Evolutionary conservation across 257 asterid genomes (phyloP).

Genomic region (Solanum dulcamara): DNA sequence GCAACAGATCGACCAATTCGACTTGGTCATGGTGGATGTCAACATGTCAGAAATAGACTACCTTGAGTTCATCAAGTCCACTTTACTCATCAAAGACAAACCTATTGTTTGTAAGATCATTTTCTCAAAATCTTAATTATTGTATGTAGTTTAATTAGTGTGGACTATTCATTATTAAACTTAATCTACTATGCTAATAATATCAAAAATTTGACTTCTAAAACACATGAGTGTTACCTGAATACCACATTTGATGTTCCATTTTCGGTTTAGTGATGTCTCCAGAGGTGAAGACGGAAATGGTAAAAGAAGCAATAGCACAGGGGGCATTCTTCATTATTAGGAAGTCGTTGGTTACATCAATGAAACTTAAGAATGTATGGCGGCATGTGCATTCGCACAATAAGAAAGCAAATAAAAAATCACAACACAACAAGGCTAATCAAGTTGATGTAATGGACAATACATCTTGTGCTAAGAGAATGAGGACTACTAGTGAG

Average conservation of each 20-base stretch:
- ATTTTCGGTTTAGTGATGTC: slow-evolving; percentile 15
- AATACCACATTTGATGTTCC: not conserved
- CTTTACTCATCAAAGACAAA: not conserved
- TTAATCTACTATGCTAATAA: not conserved
- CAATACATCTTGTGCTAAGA: not conserved
- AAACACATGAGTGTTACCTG: not conserved
- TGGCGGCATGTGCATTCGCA: slow-evolving; percentile 24
- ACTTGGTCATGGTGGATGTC: slow-evolving; percentile 24
- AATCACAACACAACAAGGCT: not conserved
- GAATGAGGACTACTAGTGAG: not conserved
- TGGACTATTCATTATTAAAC: not conserved
- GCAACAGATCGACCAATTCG: slow-evolving; percentile 16
- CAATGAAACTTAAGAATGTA: slow-evolving; percentile 18
- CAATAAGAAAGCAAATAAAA: not conserved
- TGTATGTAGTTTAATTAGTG: not conserved
- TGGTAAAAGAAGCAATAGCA: slow-evolving; percentile 17
- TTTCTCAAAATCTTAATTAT: not conserved
- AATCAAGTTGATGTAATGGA: not conserved
- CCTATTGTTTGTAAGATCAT: slow-evolving; percentile 23
- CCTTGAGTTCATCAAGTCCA: slow-evolving; percentile 15
- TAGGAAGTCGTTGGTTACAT: slow-evolving; percentile 21
- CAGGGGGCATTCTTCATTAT: slow-evolving; percentile 27
- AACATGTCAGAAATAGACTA: slow-evolving; percentile 21
- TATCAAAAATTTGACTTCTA: not conserved
- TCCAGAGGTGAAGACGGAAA: slow-evolving; percentile 3